phyloP scores from a whole-genome alignment of 768 basidiomycete species.

The Psilocybe tampanensis region DNA sequence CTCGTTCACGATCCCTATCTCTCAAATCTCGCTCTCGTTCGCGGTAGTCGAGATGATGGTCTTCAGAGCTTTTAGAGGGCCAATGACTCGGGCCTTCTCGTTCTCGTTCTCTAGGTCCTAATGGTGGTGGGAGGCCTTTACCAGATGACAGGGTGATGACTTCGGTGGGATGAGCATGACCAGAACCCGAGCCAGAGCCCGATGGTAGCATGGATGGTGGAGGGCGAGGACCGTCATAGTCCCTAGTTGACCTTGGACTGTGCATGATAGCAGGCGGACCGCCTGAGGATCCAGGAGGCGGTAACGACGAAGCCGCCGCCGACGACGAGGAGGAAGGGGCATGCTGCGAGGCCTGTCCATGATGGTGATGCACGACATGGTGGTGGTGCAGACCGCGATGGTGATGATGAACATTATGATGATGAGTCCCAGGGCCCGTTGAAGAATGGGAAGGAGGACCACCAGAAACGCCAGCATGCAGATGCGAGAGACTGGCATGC shows the following conservation, averaged over 20 bases:
- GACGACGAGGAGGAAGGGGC: no score
- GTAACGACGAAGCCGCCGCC: constrained; percentile 37
- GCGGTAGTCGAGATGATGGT: constrained; percentile 26
- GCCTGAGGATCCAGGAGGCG: constrained; percentile 28
- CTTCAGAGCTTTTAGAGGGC: constrained; percentile 24
- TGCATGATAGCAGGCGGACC: constrained; percentile 23
- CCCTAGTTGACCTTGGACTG: constrained; percentile 29
- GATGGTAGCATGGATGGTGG: constrained; percentile 25
- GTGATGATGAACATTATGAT: constrained; percentile 48
- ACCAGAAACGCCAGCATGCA: constrained; percentile 16
- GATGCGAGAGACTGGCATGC: constrained; percentile 16
- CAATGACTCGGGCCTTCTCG: constrained; percentile 22
- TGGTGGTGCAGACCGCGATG: constrained; percentile 48
- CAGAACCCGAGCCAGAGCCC: constrained; percentile 12
- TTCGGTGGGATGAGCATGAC: constrained; percentile 49
- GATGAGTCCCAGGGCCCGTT: constrained; percentile 32
- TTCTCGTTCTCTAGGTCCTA: constrained; percentile 36
- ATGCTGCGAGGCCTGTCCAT: constrained; percentile 29
- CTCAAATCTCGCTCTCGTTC: constrained; percentile 29
- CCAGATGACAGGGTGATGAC: constrained; percentile 50
- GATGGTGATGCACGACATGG: constrained; percentile 48
- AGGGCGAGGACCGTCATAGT: constrained; percentile 35
- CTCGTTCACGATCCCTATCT: constrained; percentile 14
- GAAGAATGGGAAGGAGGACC: constrained; percentile 19
- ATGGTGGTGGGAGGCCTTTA: constrained; percentile 34